A percentile compares a stretch with the other conserved stretches of the same genome.
Evolutionary conservation across 1,139 yeast genomes (phyloP).

Genomic region (Kodamaea alishanica): DNA sequence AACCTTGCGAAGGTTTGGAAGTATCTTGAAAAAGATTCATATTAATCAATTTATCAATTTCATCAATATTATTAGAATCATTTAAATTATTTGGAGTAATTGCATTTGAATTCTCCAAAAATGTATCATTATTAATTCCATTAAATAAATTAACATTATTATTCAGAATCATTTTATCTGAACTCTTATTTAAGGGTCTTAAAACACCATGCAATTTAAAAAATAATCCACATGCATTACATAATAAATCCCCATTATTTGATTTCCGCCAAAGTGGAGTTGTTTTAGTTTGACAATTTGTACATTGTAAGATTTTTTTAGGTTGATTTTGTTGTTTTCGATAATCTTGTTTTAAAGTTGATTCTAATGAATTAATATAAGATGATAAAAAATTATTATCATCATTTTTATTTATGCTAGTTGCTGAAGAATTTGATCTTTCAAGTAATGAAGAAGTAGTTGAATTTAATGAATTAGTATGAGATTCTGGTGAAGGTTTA

Average conservation of each 20-base stretch:
- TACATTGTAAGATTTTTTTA: constrained; percentile 35
- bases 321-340: constrained; percentile 2
- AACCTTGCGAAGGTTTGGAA: constrained; percentile 4
- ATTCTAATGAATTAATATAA: constrained; percentile 40
- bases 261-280: constrained; percentile 49
- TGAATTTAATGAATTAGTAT: constrained; percentile 14
- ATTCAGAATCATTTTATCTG: constrained; percentile 8
- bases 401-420: constrained; percentile 9
- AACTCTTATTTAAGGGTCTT: constrained; percentile 32
- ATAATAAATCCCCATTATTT: constrained; percentile 41
- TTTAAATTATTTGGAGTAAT: constrained; percentile 1
- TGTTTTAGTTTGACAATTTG: constrained; percentile 45
- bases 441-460: constrained; percentile 13
- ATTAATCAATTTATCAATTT: constrained; percentile 40
- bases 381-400: constrained; percentile 32
- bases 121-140: constrained; percentile 10
- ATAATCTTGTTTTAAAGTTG: constrained; percentile 22
- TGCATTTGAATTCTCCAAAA: neutral
- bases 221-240: constrained; percentile 49
- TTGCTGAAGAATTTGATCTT: constrained; percentile 8
- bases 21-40: constrained; percentile 40
- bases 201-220: constrained; percentile 46
- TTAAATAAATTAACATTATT: constrained; percentile 20
- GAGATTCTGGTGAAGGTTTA: constrained; percentile 10
- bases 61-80: constrained; percentile 25